Base-by-base conservation (phyloP, 305 asterid genomes). In the Rubia peregrina region DNA sequence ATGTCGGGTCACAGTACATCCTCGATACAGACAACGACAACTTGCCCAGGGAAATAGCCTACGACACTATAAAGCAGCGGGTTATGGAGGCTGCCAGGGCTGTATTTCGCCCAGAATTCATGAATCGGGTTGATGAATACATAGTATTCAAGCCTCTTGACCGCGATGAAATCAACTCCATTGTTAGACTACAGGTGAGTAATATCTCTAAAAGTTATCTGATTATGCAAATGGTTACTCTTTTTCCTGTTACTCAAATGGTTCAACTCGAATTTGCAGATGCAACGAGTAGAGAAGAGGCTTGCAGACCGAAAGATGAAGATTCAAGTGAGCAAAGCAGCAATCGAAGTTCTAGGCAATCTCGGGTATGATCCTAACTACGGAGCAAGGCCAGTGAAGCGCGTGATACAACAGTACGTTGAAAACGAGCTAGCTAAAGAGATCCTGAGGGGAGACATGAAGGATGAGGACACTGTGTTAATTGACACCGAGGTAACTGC, bases 321-420 rank as follows among this genome's bases (percentile, higher is more conserved):
- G 71, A 72, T 94, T 49, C 76, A 85, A 64, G 96, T 85, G 81
- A 91, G 81, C 21, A 93, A 91, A 33, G 87, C 87, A 30, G 96
- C 96, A 38, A 65, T 89, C 62, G 80, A 91, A 76, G 84, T 87
- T 33, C 84, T 94, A n/a, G 92, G 92, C 19, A 86, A 81, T 74
- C 88, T 89, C 1, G 99, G 99, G 6, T 94, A 89, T 36, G 99
- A 94, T 78, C 97, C 96, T 0, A 91, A 86, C 84, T 94, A 88
- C 6, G 99, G 99, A n/a, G 99, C 99, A 5, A 77, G 99, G 78
- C 98, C 98, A 0, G 98, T 94, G 81, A 94, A 89, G 85, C 90
- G 95, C 8, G 95, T 90, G 72, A 86, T 91, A 74, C 98, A 94
- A 72, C 97, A 94, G 30, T 75, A 88, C 30, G 82, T 94, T 0